Conservation (phyloP, 2,329 filamentous ascomycete species). For the Calonectria multiphialidica region DNA sequence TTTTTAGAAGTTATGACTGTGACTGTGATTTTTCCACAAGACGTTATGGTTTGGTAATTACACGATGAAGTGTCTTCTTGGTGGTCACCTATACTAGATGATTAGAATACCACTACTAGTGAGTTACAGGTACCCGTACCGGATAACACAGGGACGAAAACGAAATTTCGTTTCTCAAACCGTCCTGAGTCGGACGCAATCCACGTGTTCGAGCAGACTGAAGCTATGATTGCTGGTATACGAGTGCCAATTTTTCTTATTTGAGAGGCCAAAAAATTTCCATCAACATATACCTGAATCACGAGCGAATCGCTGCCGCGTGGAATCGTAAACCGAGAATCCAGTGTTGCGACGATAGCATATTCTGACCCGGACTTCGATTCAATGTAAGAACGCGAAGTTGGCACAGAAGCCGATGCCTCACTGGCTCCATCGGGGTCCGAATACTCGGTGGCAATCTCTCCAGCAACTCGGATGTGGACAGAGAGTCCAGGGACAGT, state of each 20-base stretch:
- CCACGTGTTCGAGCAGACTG: neutral
- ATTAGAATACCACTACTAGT: neutral
- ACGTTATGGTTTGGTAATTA: conserved; percentile 2
- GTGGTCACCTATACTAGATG: neutral
- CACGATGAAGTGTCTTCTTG: neutral
- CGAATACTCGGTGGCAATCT: conserved; percentile 38
- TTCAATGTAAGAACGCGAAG: conserved; percentile 39
- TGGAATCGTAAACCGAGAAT: neutral
- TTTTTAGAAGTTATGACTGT: rapidly evolving
- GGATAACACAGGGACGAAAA: conserved; percentile 29
- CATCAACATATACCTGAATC: conserved; percentile 26
- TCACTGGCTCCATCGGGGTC: neutral
- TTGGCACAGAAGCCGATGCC: neutral
- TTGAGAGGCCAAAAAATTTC: neutral
- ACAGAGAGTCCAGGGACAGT: conserved; percentile 31
- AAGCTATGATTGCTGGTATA: neutral
- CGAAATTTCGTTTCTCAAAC: conserved; percentile 2
- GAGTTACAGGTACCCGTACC: neutral
- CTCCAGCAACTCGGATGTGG: conserved; percentile 29
- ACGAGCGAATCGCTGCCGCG: rapidly evolving
- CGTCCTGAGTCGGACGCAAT: neutral
- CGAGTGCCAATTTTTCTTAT: no score
- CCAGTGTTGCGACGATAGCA: conserved; percentile 16
- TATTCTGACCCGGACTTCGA: conserved; percentile 35
- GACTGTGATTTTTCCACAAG: conserved; percentile 32